These are phyloP conservation scores for Incumbomyces lentus DNA, from an alignment of 2,329 filamentous ascomycete species.

Conservation along the genomic window DNA sequence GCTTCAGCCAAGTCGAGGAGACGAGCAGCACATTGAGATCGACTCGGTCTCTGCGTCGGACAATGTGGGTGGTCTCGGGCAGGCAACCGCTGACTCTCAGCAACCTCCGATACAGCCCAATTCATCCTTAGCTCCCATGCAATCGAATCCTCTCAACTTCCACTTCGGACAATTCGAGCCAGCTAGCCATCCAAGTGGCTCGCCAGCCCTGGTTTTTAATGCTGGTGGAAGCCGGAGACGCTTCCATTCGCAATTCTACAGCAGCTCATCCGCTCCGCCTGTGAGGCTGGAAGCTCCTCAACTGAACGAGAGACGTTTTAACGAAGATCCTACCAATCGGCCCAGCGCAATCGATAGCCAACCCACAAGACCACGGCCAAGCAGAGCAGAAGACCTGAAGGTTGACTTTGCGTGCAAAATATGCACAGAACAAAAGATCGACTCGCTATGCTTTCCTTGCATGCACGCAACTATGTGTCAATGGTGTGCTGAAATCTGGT, in stretches of 20 bases:
- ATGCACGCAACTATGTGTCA: conserved; percentile 19
- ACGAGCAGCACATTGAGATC: not conserved
- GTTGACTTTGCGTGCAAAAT: conserved; percentile 17
- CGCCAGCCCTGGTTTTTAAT: not conserved
- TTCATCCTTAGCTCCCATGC: too few species aligned
- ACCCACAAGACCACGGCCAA: conserved; percentile 9
- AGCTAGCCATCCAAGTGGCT: not conserved
- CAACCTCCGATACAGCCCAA: not conserved
- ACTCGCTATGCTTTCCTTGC: conserved; percentile 18
- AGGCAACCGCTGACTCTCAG: not conserved
- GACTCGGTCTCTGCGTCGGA: too few species aligned
- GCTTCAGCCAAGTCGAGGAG: not conserved
- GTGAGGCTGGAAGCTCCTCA: not conserved
- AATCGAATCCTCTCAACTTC: too few species aligned
- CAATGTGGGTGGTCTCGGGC: not conserved
- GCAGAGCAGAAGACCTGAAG: conserved; percentile 14
- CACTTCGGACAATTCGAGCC: not conserved
- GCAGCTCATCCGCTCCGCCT: not conserved
- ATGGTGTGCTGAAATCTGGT: conserved; percentile 15
- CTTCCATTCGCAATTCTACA: conserved; percentile 6
- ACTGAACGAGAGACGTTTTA: not conserved
- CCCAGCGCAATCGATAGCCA: conserved; percentile 18
- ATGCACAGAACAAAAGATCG: conserved; percentile 18
- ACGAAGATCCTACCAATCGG: not conserved
- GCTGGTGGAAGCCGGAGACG: not conserved